Conservation (phyloP, 352 stramenopile genomes). For the Phytophthora citricola region DNA sequence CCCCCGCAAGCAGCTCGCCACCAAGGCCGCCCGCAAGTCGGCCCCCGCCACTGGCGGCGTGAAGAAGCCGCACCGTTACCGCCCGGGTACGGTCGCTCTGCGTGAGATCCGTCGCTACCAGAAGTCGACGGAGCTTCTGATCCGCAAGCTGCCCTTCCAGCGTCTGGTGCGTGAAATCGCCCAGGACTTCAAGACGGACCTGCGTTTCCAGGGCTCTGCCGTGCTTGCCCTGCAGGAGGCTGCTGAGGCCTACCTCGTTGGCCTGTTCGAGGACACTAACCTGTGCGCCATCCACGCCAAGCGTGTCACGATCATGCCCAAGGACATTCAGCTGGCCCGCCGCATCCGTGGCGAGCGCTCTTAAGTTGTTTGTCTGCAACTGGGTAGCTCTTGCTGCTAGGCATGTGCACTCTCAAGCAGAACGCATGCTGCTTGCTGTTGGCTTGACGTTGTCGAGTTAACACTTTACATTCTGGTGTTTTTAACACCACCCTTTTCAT, state of each 20-base stretch:
- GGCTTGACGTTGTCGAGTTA: constrained; percentile 9
- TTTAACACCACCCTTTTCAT: constrained; percentile 59
- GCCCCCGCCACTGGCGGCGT: constrained; percentile 91
- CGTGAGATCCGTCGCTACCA: constrained; percentile 98
- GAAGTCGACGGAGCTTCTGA: constrained; percentile 95
- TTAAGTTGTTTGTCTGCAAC: constrained; percentile 55
- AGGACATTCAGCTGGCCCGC: constrained; percentile 94
- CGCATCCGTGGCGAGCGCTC: constrained; percentile 91
- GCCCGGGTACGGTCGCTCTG: constrained; percentile 88
- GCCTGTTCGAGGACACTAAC: constrained; percentile 92
- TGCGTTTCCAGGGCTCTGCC: constrained; percentile 89
- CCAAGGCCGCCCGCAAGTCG: constrained; percentile 93
- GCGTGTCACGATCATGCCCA: constrained; percentile 94
- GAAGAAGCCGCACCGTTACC: constrained; percentile 92
- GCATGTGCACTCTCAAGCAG: constrained; percentile 18
- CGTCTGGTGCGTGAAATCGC: constrained; percentile 93
- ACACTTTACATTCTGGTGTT: constrained; percentile 49
- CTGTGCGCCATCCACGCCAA: constrained; percentile 94
- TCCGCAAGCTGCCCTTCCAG: constrained; percentile 97
- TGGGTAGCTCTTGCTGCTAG: constrained; percentile 77
- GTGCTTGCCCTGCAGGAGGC: constrained; percentile 89
- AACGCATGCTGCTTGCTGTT: constrained; percentile 3
- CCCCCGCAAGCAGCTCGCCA: constrained; percentile 94
- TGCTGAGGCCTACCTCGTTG: constrained; percentile 82
- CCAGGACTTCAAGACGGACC: constrained; percentile 88